A percentile compares a stretch with the other conserved stretches of the same genome.
Conservation (phyloP, 2,329 filamentous ascomycete genomes). For the Cercospora nicotianae region DNA sequence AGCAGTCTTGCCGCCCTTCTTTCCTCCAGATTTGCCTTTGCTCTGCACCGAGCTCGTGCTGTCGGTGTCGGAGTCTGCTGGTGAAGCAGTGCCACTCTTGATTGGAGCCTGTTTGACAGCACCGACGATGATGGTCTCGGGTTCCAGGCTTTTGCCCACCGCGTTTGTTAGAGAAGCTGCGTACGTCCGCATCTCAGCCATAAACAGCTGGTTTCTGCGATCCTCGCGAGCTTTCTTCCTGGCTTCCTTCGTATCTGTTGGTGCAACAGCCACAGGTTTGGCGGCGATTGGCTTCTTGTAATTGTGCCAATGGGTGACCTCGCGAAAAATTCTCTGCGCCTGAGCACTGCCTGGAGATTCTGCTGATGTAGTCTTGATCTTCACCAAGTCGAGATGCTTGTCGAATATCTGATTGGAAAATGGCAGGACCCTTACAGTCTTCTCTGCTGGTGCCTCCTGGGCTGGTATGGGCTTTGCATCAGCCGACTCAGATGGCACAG, state of each 20-base stretch:
- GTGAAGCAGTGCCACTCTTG: conserved; percentile 29
- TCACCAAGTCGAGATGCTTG: conserved; percentile 48
- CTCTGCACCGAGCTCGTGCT: conserved; percentile 26
- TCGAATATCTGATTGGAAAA: conserved; percentile 53
- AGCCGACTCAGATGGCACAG: not conserved
- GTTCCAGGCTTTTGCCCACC: conserved; percentile 62
- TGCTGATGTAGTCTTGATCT: conserved; percentile 41
- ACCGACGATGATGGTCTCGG: conserved; percentile 61
- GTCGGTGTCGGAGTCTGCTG: conserved; percentile 36
- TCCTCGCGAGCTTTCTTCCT: conserved; percentile 44
- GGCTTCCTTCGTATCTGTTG: conserved; percentile 27
- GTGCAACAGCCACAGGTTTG: conserved; percentile 33
- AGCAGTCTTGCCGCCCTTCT: conserved; percentile 38
- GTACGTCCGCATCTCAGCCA: conserved; percentile 67
- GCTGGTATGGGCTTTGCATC: not conserved
- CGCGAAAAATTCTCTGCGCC: conserved; percentile 48
- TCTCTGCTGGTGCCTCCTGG: conserved; percentile 10
- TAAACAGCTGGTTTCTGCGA: conserved; percentile 62
- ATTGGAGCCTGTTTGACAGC: conserved; percentile 22
- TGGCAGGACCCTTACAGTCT: conserved; percentile 43
- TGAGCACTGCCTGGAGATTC: conserved; percentile 36
- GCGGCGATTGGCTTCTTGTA: conserved; percentile 53
- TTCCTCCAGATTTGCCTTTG: conserved; percentile 34
- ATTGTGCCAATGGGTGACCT: conserved; percentile 64
- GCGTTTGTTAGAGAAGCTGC: conserved; percentile 68